phyloP scores from a whole-genome alignment of 169 alveolate genomes.

The Plasmodium adleri region DNA sequence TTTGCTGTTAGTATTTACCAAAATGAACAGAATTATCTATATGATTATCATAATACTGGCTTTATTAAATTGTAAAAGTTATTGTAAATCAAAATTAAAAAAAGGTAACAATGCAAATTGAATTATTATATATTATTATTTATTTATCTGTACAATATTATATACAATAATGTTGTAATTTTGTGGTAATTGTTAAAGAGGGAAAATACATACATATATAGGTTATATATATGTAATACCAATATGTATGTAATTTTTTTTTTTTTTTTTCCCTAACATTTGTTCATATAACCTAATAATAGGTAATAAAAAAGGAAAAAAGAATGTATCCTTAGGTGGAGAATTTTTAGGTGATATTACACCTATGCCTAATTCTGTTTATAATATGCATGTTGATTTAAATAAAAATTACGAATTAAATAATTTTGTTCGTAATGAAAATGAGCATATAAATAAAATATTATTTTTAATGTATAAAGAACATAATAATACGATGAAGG shows the following conservation, averaged over 20 bases:
- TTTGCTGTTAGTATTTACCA: background rate
- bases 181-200: background rate
- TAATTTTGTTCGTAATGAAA: constrained; percentile 35
- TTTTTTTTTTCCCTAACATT: constrained; percentile 4
- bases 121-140: background rate
- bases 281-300: constrained; percentile 1
- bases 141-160: background rate
- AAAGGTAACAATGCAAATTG: constrained; percentile 30
- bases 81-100: constrained; percentile 69
- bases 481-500: constrained; percentile 54
- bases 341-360: constrained; percentile 74
- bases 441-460: constrained; percentile 51
- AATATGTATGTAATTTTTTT: constrained; percentile 6
- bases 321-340: constrained; percentile 58
- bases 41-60: constrained; percentile 25
- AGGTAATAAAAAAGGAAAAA: constrained; percentile 66
- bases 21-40: constrained; percentile 29
- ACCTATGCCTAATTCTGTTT: constrained; percentile 74
- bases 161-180: background rate
- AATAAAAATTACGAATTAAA: constrained; percentile 59
- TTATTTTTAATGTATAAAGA: constrained; percentile 75
- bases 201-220: constrained; percentile 6
- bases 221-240: background rate
- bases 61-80: constrained; percentile 43
- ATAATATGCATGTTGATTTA: constrained; percentile 65